Percentiles rank a stretch among this genome's conserved stretches.
These are phyloP conservation scores for Trichophyton simii DNA, from an alignment of 2,329 filamentous ascomycete species.

Conservation along the genomic window DNA sequence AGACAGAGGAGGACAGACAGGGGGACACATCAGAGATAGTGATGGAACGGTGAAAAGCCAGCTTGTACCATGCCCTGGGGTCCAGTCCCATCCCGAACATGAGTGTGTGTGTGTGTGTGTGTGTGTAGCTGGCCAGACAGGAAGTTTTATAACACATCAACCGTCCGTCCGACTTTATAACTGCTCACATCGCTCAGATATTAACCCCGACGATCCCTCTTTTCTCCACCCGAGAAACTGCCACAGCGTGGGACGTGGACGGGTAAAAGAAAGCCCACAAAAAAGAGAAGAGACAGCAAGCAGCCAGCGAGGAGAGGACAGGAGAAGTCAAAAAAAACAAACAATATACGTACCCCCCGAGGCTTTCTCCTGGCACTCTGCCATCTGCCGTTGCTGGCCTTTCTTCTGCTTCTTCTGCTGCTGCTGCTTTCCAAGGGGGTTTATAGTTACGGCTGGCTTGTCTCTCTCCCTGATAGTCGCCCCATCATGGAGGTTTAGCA, in stretches of 20 bases:
- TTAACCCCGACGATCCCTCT: not conserved
- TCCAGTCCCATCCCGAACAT: not conserved
- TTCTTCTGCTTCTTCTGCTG: no score
- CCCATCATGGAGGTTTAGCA: not conserved
- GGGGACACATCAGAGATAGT: not conserved
- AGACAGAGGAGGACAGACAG: not conserved
- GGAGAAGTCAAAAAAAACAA: not conserved
- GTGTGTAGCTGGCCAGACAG: not conserved
- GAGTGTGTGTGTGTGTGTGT: no score
- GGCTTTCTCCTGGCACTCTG: not conserved
- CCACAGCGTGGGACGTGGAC: not conserved
- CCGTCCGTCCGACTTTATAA: not conserved
- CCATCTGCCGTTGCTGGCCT: no score
- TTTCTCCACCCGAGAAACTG: not conserved
- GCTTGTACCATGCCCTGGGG: not conserved
- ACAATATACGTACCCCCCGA: not conserved
- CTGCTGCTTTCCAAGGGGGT: not conserved
- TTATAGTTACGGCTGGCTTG: not conserved
- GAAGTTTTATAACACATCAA: not conserved
- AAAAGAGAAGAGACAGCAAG: not conserved
- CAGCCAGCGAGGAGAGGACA: not conserved
- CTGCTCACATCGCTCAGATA: conserved; percentile 3
- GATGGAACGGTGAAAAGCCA: not conserved
- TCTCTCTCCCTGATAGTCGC: not conserved
- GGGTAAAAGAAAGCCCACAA: not conserved